Evolutionary conservation across 2,329 filamentous ascomycete genomes (phyloP).

Genomic region (Pyricularia grisea): DNA sequence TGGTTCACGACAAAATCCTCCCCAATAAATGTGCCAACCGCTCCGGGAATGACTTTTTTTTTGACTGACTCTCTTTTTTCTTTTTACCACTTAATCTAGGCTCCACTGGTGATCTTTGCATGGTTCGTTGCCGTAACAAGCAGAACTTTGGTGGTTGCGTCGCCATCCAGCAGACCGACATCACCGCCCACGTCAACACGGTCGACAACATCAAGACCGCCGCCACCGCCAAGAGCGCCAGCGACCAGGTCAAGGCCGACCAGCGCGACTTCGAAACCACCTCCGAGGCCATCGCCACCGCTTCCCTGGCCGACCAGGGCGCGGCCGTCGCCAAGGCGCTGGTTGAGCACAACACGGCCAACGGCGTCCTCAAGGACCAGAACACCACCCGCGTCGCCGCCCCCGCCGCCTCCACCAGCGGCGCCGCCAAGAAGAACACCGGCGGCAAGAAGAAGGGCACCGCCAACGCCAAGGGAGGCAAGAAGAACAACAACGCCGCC

Average conservation of each 20-base stretch:
- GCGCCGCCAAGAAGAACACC: not conserved
- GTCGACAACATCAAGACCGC: conserved; percentile 34
- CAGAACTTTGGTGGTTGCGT: conserved; percentile 45
- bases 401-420: not conserved
- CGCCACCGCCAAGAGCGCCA: conserved; percentile 32
- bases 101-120: conserved; percentile 49
- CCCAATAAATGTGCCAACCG: no score
- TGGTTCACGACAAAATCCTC: no score
- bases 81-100: conserved; percentile 23
- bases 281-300: conserved; percentile 34
- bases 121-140: conserved; percentile 49
- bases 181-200: conserved; percentile 28
- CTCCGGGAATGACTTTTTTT: no score
- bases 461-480: no score
- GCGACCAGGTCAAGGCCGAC: conserved; percentile 39
- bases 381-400: not conserved
- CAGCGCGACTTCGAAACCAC: conserved; percentile 37
- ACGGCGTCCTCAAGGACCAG: not conserved
- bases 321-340: conserved; percentile 22
- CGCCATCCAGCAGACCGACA: conserved; percentile 44
- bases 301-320: conserved; percentile 20
- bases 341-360: conserved; percentile 12
- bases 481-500: no score
- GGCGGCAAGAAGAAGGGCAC: no score
- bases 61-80: no score